Evolutionary conservation across 129 eudicot species (phyloP).

Genomic region (Pulicaria dysenterica): DNA sequence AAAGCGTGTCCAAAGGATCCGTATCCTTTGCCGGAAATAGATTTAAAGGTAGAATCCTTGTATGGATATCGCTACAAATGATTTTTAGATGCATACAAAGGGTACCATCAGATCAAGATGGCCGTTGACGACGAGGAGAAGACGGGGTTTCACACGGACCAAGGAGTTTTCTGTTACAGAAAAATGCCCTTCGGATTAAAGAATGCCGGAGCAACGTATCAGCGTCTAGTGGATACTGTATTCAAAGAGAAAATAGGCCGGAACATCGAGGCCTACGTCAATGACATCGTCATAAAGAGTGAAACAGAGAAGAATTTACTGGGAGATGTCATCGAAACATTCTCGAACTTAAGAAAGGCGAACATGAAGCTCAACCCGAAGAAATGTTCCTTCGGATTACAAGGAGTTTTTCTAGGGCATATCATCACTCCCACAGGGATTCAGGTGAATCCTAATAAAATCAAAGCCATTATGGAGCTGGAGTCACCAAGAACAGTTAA

Average conservation of each 20-base stretch:
- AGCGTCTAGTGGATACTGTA: neutral
- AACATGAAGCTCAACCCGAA: neutral
- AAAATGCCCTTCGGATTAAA: neutral
- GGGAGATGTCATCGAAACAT: neutral
- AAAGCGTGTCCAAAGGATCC: neutral
- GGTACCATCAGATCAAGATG: neutral
- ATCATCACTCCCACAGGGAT: neutral
- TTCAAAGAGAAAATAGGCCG: neutral
- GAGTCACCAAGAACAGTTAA: neutral
- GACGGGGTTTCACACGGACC: too few relatives aligned
- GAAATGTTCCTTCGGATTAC: too few relatives aligned
- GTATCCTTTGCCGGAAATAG: neutral
- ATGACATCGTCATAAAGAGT: neutral
- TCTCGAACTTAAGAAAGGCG: neutral
- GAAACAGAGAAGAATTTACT: neutral
- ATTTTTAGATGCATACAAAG: neutral
- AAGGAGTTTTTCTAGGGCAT: neutral
- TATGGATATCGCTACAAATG: neutral
- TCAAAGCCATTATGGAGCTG: neutral
- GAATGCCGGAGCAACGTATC: neutral
- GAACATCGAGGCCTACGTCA: neutral
- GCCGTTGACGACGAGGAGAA: neutral
- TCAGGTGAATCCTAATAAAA: neutral
- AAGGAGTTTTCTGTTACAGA: neutral
- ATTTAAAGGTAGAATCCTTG: neutral